Evolutionary conservation across 805 yeast species (phyloP).

Genomic region (Zygotorulaspora chibaensis): DNA sequence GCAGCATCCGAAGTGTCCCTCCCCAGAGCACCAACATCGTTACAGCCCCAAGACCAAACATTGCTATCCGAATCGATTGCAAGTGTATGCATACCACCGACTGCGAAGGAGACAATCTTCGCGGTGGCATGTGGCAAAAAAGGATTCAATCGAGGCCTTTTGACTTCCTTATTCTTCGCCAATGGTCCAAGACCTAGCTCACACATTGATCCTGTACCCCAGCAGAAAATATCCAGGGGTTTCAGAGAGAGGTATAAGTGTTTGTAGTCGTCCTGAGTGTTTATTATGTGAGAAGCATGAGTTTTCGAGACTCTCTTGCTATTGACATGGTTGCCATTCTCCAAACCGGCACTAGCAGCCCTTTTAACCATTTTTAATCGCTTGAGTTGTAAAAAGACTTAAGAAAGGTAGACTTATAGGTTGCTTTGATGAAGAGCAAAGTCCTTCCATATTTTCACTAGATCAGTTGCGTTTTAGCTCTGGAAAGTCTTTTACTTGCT

Average conservation of each 20-base stretch:
- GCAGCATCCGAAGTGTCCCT: constrained; percentile 68
- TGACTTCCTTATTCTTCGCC: constrained; percentile 88
- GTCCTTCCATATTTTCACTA: too few relatives aligned
- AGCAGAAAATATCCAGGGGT: constrained; percentile 75
- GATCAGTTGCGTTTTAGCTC: too few relatives aligned
- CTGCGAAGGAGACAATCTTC: constrained; percentile 81
- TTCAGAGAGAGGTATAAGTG: constrained; percentile 32
- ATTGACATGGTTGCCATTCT: constrained; percentile 7
- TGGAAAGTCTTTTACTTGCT: too few relatives aligned
- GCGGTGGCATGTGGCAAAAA: constrained; percentile 56
- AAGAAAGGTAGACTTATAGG: not conserved
- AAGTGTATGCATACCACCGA: constrained; percentile 92
- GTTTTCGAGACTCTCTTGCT: constrained; percentile 20
- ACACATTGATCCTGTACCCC: constrained; percentile 98
- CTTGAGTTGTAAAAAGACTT: not conserved
- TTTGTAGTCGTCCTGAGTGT: constrained; percentile 35
- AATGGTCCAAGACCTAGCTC: constrained; percentile 96
- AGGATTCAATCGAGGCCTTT: constrained; percentile 91
- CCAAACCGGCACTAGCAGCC: constrained; percentile 16
- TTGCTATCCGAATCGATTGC: constrained; percentile 73
- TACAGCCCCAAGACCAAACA: constrained; percentile 99
- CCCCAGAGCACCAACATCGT: constrained; percentile 88
- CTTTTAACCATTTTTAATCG: constrained; percentile 23
- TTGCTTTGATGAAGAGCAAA: not conserved
- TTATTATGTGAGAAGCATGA: constrained; percentile 24